Evolutionary conservation across 192 early-diverging fungal genomes (phyloP), one percentile per base, ranked within the genome.

Genomic region (Coemansia sp.): DNA sequence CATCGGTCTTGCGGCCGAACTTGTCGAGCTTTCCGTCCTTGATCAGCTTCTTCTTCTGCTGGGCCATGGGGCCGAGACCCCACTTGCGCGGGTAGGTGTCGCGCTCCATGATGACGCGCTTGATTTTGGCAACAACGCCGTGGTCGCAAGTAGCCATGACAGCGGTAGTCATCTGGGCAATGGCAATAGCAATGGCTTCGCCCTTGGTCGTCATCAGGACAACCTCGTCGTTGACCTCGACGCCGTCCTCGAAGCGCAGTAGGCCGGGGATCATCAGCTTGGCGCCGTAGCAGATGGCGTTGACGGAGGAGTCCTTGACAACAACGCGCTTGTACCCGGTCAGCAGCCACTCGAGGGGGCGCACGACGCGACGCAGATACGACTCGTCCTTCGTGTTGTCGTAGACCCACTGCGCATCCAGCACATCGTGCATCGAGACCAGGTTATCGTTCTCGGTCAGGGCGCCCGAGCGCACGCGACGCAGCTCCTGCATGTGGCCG

Each of bases 191-290:
- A 69, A 99, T 96, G 36, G 97, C 97, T 76, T 99, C 97, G 64
- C 97, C 97, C 89, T 99, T 99, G 77, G 97, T 99, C 43, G 97
- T 94, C 93, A 99, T 99, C 67, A 99, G 83, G 23, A 99, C 94
- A 45, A 99, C 88, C 83, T 99, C 97, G 74, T 99, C 95, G 78
- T 95, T 87, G 71, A 98, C 71, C 76, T 99, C 97, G 72, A 99
- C 90, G 43, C 90, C 95, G 63, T 91, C 90, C 83, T 97, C 95
- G 69, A 93, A 99, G 31, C 95, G 91, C 58, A 99, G 85, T 20
- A 98, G 89, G 76, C 97, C 97, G 21, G 97, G 97, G 59, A 99
- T 87, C 97, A 99, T 98, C 51, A 98, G 79, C 87, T 98, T 97
- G 72, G 97, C 97, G 63, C 97, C 97, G 73, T 99, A 99, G 89